Evolutionary conservation across 1,284 basidiomycete genomes (phyloP).

Genomic region (Acaromyces ingoldii): DNA sequence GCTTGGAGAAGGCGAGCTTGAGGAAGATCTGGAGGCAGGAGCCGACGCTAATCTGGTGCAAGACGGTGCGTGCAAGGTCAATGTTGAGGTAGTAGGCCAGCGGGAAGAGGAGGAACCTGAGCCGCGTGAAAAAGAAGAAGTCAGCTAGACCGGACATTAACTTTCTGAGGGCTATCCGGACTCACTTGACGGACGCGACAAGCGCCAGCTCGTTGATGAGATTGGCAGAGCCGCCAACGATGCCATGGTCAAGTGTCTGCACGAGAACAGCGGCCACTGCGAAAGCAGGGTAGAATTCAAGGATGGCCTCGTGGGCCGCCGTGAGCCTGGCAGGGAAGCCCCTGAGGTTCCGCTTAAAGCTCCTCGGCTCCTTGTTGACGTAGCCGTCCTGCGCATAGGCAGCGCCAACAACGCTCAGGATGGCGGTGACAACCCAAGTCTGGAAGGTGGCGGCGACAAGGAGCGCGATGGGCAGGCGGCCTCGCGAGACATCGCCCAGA

Average conservation of each 20-base stretch:
- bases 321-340: not conserved
- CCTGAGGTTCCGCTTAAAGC: not conserved
- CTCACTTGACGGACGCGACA: not conserved
- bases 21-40: too few species aligned
- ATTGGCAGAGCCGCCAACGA: not conserved
- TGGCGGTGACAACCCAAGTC: not conserved
- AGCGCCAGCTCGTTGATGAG: not conserved
- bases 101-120: not conserved
- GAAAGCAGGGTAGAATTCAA: conserved; percentile 1
- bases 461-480: not conserved
- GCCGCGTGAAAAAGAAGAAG: not conserved
- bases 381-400: not conserved
- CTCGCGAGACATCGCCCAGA: too few species aligned
- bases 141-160: not conserved
- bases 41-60: not conserved
- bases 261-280: not conserved
- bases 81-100: not conserved
- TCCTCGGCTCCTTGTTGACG: not conserved
- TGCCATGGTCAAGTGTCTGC: not conserved
- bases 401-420: not conserved
- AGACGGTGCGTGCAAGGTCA: not conserved
- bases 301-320: not conserved
- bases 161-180: not conserved
- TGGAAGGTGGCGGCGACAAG: not conserved
- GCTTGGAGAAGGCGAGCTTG: too few species aligned